Evolutionary conservation across 2,329 filamentous ascomycete species (phyloP), one percentile per base, ranked within the genome.

Genomic region (Cadophora sp.): DNA sequence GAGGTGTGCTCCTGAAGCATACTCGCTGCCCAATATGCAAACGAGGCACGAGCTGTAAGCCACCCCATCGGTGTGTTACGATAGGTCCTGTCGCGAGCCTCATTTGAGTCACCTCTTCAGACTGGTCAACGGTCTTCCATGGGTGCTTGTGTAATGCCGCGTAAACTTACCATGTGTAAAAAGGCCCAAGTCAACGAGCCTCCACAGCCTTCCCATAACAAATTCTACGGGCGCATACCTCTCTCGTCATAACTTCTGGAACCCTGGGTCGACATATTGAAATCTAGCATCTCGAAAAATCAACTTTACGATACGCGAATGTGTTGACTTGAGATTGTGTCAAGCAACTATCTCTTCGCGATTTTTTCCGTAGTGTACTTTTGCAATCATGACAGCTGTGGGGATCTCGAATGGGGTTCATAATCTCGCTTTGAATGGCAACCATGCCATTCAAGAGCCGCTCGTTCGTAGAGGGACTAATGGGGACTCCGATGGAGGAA

Each of bases 381-480:
- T 27, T 24, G 48, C 48, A 51, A 13, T 27, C 48, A 51, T 51
- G 48, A 51, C 48, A 18, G 48, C 48, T 27, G 48, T 51, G 13
- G 48, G 27, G 22, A 30, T 51, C 48, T 51, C 48, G 48, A 51
- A 51, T 51, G 48, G 11, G 14, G 22, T 51, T 9, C 48, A 51
- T 51, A 51, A 27, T 51, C 6, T 51, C 22, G 22, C 13, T 51
- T 7, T 51, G 48, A 51, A 51, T 51, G 48, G 48, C 22, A 51
- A 51, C 5, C 22, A 51, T 51, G 48, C 48, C 48, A 11, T 51
- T 27, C 48, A 51, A n/a, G 48, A 51, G 13, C 48, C 48, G 30
- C 48, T 51, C 48, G 22, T 51, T 51, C 48, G 48, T 51, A 41
- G 56, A n/a, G 43, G 56, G 56, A 51, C 48, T 55, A 62, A 62